phyloP scores from a whole-genome alignment of 2,329 filamentous ascomycete species.

The Penicillium sp. region DNA sequence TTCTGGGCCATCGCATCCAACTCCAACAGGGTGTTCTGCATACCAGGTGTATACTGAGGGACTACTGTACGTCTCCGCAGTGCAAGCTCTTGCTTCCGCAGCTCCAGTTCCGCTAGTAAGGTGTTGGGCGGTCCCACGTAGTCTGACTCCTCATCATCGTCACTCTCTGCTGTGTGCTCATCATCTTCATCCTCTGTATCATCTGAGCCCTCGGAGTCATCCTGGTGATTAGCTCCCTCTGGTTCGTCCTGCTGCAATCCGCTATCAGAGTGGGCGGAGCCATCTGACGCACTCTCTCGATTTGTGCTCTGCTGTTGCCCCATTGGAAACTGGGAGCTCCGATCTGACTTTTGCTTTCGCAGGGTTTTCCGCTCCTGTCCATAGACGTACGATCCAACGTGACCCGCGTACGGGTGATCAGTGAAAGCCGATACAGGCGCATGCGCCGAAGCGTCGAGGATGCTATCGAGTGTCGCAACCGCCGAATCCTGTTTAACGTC shows the following conservation, averaged over 20 bases:
- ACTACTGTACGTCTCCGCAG: constrained; percentile 69
- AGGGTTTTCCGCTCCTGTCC: constrained; percentile 44
- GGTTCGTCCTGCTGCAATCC: constrained; percentile 2
- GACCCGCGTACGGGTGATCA: constrained; percentile 79
- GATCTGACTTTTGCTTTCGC: constrained; percentile 31
- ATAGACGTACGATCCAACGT: constrained; percentile 73
- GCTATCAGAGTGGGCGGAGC: neutral
- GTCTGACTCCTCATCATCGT: constrained; percentile 41
- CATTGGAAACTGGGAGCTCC: constrained; percentile 31
- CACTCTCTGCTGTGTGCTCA: constrained; percentile 22
- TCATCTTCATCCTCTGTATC: constrained; percentile 16
- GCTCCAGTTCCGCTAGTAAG: constrained; percentile 84
- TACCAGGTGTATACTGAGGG: constrained; percentile 49
- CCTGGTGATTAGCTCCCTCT: constrained; percentile 19
- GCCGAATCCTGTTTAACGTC: constrained; percentile 73
- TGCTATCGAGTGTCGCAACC: constrained; percentile 83
- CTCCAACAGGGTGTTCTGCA: constrained; percentile 86
- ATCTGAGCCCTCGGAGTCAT: constrained; percentile 9
- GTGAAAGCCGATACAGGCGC: constrained; percentile 91
- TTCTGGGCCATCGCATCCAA: constrained; percentile 87
- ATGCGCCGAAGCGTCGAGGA: constrained; percentile 82
- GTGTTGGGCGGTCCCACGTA: constrained; percentile 80
- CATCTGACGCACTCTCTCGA: neutral
- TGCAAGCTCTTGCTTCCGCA: constrained; percentile 87
- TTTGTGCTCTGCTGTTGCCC: constrained; percentile 15